Conservation (phyloP, 768 basidiomycete genomes). For the Kwoniella bestiolae region DNA sequence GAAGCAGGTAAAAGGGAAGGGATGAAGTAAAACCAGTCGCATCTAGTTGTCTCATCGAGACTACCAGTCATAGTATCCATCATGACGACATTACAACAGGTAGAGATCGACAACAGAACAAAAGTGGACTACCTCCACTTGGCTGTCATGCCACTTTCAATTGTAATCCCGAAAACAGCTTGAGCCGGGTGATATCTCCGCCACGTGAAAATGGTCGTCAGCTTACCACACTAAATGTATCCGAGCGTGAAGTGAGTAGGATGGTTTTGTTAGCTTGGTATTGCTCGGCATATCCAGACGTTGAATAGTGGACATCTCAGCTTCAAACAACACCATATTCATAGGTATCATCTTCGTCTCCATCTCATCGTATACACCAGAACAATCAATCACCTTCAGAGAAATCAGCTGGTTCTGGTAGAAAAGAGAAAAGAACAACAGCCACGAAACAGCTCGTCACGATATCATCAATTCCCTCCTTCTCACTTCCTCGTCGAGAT, state of each 20-base stretch:
- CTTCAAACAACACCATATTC: no score
- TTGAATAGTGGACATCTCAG: no score
- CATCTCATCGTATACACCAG: no score
- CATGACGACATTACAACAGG: slow-evolving; percentile 7
- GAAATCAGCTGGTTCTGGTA: no score
- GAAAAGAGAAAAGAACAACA: not conserved
- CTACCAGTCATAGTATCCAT: not conserved
- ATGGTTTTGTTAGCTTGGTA: no score
- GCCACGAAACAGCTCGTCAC: no score
- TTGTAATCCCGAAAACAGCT: not conserved
- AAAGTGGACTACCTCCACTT: slow-evolving; percentile 27
- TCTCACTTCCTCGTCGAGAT: not conserved
- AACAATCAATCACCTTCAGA: no score
- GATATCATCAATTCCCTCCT: not conserved
- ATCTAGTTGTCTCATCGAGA: not conserved
- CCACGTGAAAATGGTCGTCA: not conserved
- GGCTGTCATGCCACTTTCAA: slow-evolving; percentile 4
- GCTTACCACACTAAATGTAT: not conserved
- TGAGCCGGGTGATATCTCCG: not conserved
- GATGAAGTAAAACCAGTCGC: not conserved
- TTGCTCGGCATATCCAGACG: no score
- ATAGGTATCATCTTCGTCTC: no score
- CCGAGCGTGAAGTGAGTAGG: no score
- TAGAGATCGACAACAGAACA: not conserved
- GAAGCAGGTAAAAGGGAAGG: no score